These are phyloP conservation scores for Rhytidiadelphus loreus DNA, from an alignment of 225 moss, liverwort and hornwort species.

Conservation along the genomic window DNA sequence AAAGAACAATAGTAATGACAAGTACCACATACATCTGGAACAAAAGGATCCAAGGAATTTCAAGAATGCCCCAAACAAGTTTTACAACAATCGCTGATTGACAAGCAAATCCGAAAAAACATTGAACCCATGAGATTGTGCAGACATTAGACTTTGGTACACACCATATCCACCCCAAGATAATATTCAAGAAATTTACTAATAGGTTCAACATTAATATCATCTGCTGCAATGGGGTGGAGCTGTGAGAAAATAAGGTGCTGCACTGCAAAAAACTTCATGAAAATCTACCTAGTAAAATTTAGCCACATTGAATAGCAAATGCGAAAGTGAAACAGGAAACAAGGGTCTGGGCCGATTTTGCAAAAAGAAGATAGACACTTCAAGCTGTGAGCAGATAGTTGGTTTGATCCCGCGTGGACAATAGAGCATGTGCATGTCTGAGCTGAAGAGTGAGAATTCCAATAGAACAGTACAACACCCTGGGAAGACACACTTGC, in stretches of 20 bases:
- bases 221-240: background rate
- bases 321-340: background rate
- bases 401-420: background rate
- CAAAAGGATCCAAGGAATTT: background rate
- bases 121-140: background rate
- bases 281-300: background rate
- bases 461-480: background rate
- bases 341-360: background rate
- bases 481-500: constrained; percentile 25
- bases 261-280: background rate
- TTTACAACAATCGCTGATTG: background rate
- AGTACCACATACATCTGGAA: background rate
- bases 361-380: background rate
- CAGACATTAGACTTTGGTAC: background rate
- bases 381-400: background rate
- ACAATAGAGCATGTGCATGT: background rate
- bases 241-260: background rate
- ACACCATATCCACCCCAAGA: background rate
- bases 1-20: background rate
- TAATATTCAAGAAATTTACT: background rate
- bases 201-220: background rate
- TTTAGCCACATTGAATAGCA: background rate
- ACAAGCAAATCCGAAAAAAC: background rate
- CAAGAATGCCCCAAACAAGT: background rate
- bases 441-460: background rate